phyloP scores from a whole-genome alignment of 2,329 filamentous ascomycete genomes.

The Xylaria sp. region DNA sequence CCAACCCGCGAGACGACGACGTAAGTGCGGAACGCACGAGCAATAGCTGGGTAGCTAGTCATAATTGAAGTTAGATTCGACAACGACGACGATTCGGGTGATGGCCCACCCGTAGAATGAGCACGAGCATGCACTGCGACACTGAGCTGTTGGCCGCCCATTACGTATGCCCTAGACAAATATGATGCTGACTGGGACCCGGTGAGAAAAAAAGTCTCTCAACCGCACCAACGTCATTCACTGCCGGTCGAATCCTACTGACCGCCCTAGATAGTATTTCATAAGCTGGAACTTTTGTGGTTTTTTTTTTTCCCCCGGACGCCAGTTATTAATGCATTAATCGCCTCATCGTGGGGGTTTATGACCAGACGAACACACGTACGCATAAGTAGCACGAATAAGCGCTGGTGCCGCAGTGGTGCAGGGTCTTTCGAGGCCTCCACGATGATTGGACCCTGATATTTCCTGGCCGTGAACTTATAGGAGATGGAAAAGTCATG shows the following conservation, averaged over 20 bases:
- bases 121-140: not conserved
- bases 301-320: not conserved
- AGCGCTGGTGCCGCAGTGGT: constrained; percentile 2
- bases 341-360: not conserved
- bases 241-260: not conserved
- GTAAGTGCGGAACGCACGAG: not conserved
- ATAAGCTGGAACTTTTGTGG: not conserved
- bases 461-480: not conserved
- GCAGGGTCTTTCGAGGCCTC: not conserved
- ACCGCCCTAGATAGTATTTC: not conserved
- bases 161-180: not conserved
- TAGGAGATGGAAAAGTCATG: not conserved
- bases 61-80: not conserved
- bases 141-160: not conserved
- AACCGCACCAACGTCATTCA: not conserved
- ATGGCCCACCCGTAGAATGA: not conserved
- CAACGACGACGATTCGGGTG: not conserved
- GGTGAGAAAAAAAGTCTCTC: not conserved
- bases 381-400: not conserved
- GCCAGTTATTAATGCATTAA: not conserved
- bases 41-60: not conserved
- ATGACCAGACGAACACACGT: not conserved
- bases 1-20: not conserved
- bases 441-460: not conserved
- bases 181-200: not conserved